Evolutionary conservation across 805 yeast genomes (phyloP).

Genomic region (Spathaspora passalidarum): DNA sequence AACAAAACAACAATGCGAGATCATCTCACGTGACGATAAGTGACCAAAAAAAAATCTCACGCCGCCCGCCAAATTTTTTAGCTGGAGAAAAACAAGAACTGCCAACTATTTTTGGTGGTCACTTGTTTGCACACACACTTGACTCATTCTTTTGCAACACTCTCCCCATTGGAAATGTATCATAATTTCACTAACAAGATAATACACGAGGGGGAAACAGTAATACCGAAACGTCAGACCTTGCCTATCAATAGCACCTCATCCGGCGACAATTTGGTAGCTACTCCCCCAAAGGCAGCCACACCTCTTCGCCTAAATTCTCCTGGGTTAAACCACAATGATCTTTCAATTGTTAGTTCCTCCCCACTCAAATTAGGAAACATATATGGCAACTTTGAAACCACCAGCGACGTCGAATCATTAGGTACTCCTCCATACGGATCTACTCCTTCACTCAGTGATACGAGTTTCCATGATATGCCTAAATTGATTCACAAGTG

Average conservation of each 20-base stretch:
- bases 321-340: conserved; percentile 13
- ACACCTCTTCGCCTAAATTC: conserved; percentile 21
- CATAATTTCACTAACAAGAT: conserved; percentile 11
- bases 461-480: neutral
- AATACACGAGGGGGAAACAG: conserved; percentile 35
- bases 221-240: conserved; percentile 21
- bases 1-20: neutral
- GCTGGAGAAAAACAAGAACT: too few species aligned
- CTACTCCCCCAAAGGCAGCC: conserved; percentile 11
- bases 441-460: conserved; percentile 3
- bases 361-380: neutral
- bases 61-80: too few species aligned
- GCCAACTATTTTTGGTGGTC: too few species aligned
- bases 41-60: neutral
- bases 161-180: neutral
- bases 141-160: neutral
- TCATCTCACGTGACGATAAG: neutral
- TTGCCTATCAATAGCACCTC: conserved; percentile 26
- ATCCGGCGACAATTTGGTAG: conserved; percentile 13
- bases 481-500: conserved; percentile 63
- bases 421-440: conserved; percentile 2
- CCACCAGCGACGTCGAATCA: conserved; percentile 6
- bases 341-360: neutral
- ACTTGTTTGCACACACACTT: too few species aligned
- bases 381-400: conserved; percentile 2